Evolutionary conservation across 2,329 filamentous ascomycete genomes (phyloP), one percentile per base, ranked within the genome.

Genomic region (Fusarium lyarnte): DNA sequence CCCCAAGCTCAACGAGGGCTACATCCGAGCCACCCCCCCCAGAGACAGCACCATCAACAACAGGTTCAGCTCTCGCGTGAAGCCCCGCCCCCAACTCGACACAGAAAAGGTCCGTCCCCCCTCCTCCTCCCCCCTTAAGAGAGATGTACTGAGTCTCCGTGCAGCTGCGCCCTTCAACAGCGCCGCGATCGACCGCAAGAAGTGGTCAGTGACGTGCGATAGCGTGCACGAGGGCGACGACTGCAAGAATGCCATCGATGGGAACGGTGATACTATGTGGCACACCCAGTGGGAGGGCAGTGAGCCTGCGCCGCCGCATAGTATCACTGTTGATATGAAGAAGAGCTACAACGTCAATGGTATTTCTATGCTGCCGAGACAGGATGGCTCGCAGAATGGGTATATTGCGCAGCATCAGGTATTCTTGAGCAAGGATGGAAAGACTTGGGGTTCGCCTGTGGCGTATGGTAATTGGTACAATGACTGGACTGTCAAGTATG

Each of bases 401-500:
- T 63, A 62, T 21, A 70, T 73, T 29, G 58, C 51, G 0, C 51
- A 70, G 6, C 70, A 73, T 17, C 54, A 45, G 9, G 27, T 70
- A 0, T 64, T 55, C 14, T 6, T 73, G 8, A 73, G 70, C 16
- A 64, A 59, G 19, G 70, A 73, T 16, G 58, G 52, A 1, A 59
- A 58, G 23, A 62, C 14, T 9, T 72, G 69, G 69, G 68, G 59
- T 3, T 42, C 38, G 5, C 49, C 68, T n/a, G 63, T 72, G 23
- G 70, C 66, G 4, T 70, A 55, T 23, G 70, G 70, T 9, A 73
- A 55, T 4, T 73, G 70, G 70, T 73, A 66, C 21, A 41, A 10
- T 9, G 70, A 73, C 8, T 31, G 17, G 10, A 67, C 61, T 12
- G 51, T 53, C 9, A 73, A 73, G 29, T 67, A 66, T 58, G 53